Evolutionary conservation across 2,329 filamentous ascomycete species (phyloP).

Genomic region (Sclerotinia nivalis): DNA sequence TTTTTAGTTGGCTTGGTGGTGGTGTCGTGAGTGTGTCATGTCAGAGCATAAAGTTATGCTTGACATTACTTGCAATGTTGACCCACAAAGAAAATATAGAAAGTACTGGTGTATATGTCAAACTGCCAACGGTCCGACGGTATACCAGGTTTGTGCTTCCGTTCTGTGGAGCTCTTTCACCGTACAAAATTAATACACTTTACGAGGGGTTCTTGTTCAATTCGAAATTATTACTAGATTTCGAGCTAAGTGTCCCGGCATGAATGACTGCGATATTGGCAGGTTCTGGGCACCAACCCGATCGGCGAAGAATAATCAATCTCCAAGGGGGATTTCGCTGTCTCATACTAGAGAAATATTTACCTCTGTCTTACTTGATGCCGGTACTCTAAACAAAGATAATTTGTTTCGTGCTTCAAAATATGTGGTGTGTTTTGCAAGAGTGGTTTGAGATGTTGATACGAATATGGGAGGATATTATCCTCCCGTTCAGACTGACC

Average conservation of each 20-base stretch:
- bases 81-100: constrained; percentile 4
- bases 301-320: background rate
- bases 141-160: background rate
- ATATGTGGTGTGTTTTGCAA: background rate
- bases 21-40: background rate
- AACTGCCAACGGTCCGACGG: background rate
- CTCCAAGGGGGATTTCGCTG: background rate
- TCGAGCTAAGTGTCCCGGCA: background rate
- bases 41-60: constrained; percentile 12
- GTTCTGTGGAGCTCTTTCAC: constrained; percentile 3
- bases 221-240: background rate
- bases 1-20: background rate
- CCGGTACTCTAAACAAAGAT: background rate
- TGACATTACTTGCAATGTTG: background rate
- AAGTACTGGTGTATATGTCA: background rate
- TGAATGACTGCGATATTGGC: background rate
- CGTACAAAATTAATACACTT: background rate
- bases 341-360: background rate
- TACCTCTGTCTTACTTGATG: background rate
- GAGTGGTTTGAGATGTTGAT: background rate
- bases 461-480: background rate
- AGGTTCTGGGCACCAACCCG: background rate
- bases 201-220: background rate
- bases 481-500: background rate
- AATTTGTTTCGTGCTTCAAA: background rate